A percentile compares a stretch with the other conserved stretches of the same genome.
Conservation (phyloP, 345 rosid genomes). For the Orychophragmus violaceus region DNA sequence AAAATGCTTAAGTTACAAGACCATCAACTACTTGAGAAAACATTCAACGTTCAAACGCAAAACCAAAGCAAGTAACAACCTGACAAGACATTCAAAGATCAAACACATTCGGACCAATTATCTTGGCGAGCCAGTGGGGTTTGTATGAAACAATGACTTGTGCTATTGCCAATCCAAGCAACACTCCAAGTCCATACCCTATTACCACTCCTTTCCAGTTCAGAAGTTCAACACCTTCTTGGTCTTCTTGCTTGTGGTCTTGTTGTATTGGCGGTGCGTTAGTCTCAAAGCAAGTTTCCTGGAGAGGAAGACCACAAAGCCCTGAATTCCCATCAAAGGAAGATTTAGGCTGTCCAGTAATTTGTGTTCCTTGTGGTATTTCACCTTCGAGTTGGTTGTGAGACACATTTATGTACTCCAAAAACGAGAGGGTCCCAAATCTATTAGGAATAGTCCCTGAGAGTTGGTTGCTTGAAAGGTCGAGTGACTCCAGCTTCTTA, state of each 20-base stretch:
- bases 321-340: not conserved
- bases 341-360: not conserved
- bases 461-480: not conserved
- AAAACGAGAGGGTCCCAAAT: not conserved
- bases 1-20: too few species aligned
- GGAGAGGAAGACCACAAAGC: not conserved
- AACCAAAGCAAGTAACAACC: too few species aligned
- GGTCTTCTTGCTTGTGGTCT: not conserved
- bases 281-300: not conserved
- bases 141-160: not conserved
- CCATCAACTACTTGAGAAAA: too few species aligned
- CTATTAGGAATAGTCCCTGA: not conserved
- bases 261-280: not conserved
- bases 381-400: not conserved
- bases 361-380: not conserved
- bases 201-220: not conserved
- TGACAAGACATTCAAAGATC: too few species aligned
- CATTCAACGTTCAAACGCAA: too few species aligned
- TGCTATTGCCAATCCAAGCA: not conserved
- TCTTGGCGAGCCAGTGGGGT: not conserved
- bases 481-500: not conserved
- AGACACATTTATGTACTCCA: not conserved
- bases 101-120: not conserved
- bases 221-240: not conserved
- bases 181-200: not conserved